Base-by-base conservation (phyloP, 31 red algal genomes). In the Endocladia muricata region DNA sequence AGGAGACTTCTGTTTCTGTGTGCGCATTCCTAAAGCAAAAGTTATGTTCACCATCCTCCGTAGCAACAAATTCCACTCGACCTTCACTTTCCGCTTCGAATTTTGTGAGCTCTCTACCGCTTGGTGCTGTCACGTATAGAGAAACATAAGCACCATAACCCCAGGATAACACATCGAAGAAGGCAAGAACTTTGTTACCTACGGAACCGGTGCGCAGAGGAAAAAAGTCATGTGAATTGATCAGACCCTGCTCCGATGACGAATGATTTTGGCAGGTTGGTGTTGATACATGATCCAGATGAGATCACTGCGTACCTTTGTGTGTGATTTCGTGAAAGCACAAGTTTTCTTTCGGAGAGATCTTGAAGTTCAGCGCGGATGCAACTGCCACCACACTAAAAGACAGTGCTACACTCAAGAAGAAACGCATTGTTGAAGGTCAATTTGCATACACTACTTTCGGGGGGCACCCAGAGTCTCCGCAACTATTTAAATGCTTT, bases 321-420 rank as follows among this genome's bases (percentile, higher is more conserved):
- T 93, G 89, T n/a, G 89, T 93, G 44, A 93, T 85, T 61, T 93
- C 89, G 48, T 93, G 82, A 73, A 93, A 93, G 58, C 89, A 93
- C 0, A 93, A 56, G 8, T 56, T 80, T 58, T 93, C 82, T 23
- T 93, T 91, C 15, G 88, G 88, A 33, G 65, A 61, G 39, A 91
- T 84, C 54, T 83, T 83, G 66, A 91, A 91, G 63, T 91, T 91
- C 23, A 91, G 77, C 22, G 78, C 86, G 31, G 26, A 13, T 26
- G 74, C 37, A 1, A 58, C 58, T n/a, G n/a, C n/a, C n/a, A n/a
- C n/a, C n/a, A n/a, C n/a, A n/a, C n/a, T n/a, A n/a, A n/a, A n/a
- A n/a, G n/a, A n/a, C n/a, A n/a, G n/a, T n/a, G n/a, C n/a, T n/a
- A n/a, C n/a, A n/a, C n/a, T n/a, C n/a, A n/a, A n/a, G n/a, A n/a